phyloP scores from a whole-genome alignment of 2,329 filamentous ascomycete species.

The Fusarium sterilihyphosum region DNA sequence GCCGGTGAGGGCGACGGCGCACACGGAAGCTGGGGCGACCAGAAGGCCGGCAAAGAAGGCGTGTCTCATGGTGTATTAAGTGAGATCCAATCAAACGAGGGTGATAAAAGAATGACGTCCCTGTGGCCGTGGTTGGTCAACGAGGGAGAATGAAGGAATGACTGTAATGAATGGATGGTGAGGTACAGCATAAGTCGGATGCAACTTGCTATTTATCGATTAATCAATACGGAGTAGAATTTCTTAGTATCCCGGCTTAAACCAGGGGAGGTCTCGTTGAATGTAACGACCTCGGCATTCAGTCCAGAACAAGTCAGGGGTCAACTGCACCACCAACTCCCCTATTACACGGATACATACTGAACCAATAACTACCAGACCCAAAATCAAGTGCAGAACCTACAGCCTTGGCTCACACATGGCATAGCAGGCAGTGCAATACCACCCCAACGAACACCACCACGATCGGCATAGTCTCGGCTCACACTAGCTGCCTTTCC shows the following conservation, averaged over 20 bases:
- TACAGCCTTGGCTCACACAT: not conserved
- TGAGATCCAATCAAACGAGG: not conserved
- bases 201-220: not conserved
- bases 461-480: constrained; percentile 3
- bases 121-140: not conserved
- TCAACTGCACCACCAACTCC: not conserved
- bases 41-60: constrained; percentile 20
- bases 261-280: not conserved
- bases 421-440: not conserved
- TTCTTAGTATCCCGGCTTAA: not conserved
- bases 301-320: not conserved
- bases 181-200: not conserved
- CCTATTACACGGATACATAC: not conserved
- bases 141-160: not conserved
- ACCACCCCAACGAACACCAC: not conserved
- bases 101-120: not conserved
- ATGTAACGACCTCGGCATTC: not conserved
- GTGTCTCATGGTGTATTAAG: constrained; percentile 24
- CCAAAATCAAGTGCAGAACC: not conserved
- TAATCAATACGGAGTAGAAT: not conserved
- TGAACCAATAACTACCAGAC: no score
- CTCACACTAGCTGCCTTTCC: constrained; percentile 1
- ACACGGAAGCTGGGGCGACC: constrained; percentile 23
- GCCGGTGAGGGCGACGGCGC: constrained; percentile 31
- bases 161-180: not conserved